Conservation (phyloP, 2,329 filamentous ascomycete genomes). For the Talaromyces sp. region DNA sequence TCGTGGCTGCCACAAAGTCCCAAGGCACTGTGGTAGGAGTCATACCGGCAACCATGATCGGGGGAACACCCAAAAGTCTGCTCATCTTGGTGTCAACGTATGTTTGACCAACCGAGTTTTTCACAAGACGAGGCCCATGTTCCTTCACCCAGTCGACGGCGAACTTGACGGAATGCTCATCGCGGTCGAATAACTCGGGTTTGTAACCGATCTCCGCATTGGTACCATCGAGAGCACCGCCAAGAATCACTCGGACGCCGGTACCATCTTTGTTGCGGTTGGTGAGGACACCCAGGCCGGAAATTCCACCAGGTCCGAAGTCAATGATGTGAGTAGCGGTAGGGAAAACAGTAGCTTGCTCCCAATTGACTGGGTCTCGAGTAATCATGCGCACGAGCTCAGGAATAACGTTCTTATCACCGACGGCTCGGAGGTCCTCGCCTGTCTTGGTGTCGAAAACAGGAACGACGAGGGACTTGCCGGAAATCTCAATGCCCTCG, state of each 20-base stretch:
- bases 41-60: slow-evolving; percentile 90
- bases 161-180: slow-evolving; percentile 91
- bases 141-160: slow-evolving; percentile 98
- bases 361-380: slow-evolving; percentile 91
- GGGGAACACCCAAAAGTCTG: slow-evolving; percentile 75
- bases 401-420: slow-evolving; percentile 76
- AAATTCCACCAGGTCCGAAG: slow-evolving; percentile 95
- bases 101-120: slow-evolving; percentile 81
- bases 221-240: slow-evolving; percentile 86
- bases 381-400: slow-evolving; percentile 89
- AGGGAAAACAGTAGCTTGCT: slow-evolving; percentile 86
- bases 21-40: slow-evolving; percentile 83
- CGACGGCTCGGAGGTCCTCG: slow-evolving; percentile 69
- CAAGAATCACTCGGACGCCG: slow-evolving; percentile 92
- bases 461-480: slow-evolving; percentile 70
- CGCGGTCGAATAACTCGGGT: slow-evolving; percentile 93
- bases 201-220: slow-evolving; percentile 94
- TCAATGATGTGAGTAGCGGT: slow-evolving; percentile 91
- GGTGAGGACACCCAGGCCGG: slow-evolving; percentile 89
- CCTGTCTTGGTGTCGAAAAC: slow-evolving; percentile 90
- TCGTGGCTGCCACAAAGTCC: slow-evolving; percentile 88
- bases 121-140: slow-evolving; percentile 86
- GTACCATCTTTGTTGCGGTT: slow-evolving; percentile 99
- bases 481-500: slow-evolving; percentile 72
- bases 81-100: slow-evolving; percentile 98